These are phyloP conservation scores for Zygoascus biomembranicola DNA, from an alignment of 805 yeast species.

Conservation along the genomic window DNA sequence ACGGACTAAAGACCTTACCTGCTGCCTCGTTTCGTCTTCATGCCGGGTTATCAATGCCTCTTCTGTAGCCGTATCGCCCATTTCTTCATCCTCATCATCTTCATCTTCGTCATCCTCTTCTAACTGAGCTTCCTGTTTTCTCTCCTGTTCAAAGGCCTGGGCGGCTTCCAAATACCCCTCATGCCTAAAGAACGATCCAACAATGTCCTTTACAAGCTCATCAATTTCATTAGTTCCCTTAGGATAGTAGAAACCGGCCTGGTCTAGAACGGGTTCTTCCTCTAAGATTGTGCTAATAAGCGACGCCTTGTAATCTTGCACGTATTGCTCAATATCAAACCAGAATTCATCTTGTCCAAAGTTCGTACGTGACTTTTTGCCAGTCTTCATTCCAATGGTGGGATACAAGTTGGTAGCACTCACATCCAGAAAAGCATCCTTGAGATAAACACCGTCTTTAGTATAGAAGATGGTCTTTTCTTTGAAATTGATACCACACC, in stretches of 20 bases:
- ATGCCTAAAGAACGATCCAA: constrained; percentile 46
- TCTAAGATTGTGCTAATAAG: constrained; percentile 16
- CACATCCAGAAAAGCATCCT: constrained; percentile 44
- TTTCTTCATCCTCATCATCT: constrained; percentile 24
- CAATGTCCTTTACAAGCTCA: constrained; percentile 29
- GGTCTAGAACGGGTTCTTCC: constrained; percentile 1
- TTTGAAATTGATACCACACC: constrained; percentile 73
- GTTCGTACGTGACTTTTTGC: constrained; percentile 41
- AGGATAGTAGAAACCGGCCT: constrained; percentile 1
- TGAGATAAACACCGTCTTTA: constrained; percentile 64
- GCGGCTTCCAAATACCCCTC: constrained; percentile 51
- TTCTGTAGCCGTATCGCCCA: constrained; percentile 27
- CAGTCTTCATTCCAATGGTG: constrained; percentile 37
- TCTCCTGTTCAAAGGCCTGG: constrained; percentile 42
- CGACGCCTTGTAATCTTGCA: constrained; percentile 36
- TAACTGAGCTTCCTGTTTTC: constrained; percentile 24
- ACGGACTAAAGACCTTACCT: constrained; percentile 35
- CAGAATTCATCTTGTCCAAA: constrained; percentile 44
- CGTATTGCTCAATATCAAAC: constrained; percentile 52
- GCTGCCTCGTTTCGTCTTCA: constrained; percentile 33
- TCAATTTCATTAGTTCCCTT: constrained; percentile 5
- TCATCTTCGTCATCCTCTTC: constrained; percentile 10
- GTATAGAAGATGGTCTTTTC: constrained; percentile 63
- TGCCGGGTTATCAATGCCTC: constrained; percentile 10
- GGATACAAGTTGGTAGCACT: constrained; percentile 38